phyloP scores from a whole-genome alignment of 1,284 basidiomycete genomes.

The Sutorius eximius region DNA sequence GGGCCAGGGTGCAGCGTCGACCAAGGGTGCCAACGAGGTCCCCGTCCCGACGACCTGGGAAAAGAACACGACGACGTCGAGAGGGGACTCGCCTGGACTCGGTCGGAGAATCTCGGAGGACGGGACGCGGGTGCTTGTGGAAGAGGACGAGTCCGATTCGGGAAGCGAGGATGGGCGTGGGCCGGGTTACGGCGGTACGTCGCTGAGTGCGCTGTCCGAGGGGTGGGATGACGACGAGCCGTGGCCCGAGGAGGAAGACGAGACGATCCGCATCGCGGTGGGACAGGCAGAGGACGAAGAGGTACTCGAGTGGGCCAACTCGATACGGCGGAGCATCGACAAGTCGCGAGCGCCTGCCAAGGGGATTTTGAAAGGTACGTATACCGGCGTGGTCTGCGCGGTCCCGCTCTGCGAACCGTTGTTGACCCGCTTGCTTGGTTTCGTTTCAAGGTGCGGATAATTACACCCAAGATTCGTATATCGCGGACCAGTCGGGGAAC shows the following conservation, averaged over 20 bases:
- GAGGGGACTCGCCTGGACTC: conserved; percentile 45
- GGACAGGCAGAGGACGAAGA: conserved; percentile 51
- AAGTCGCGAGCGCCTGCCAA: conserved; percentile 65
- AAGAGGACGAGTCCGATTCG: conserved; percentile 63
- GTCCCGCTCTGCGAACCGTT: not conserved
- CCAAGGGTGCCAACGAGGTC: conserved; percentile 24
- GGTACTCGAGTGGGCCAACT: conserved; percentile 71
- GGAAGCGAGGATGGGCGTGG: conserved; percentile 50
- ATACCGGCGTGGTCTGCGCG: too few relatives aligned
- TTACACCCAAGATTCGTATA: conserved; percentile 60
- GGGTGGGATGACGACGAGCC: conserved; percentile 74
- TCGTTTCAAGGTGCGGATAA: conserved; percentile 52
- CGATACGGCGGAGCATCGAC: conserved; percentile 67
- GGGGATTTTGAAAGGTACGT: conserved; percentile 89
- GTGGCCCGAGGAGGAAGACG: conserved; percentile 67
- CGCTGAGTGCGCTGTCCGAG: conserved; percentile 46
- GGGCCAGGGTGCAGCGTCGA: conserved; percentile 35
- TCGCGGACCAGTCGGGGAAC: conserved; percentile 41
- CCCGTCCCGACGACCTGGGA: conserved; percentile 74
- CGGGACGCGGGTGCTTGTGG: conserved; percentile 64
- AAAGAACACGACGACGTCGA: conserved; percentile 68
- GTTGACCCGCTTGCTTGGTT: conserved; percentile 1
- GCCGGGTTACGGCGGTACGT: conserved; percentile 15
- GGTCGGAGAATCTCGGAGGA: conserved; percentile 59
- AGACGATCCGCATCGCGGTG: conserved; percentile 59